Evolutionary conservation across 805 yeast species (phyloP), one percentile per base, ranked within the genome.

Genomic region (Cyberlindnera euphorbiae): DNA sequence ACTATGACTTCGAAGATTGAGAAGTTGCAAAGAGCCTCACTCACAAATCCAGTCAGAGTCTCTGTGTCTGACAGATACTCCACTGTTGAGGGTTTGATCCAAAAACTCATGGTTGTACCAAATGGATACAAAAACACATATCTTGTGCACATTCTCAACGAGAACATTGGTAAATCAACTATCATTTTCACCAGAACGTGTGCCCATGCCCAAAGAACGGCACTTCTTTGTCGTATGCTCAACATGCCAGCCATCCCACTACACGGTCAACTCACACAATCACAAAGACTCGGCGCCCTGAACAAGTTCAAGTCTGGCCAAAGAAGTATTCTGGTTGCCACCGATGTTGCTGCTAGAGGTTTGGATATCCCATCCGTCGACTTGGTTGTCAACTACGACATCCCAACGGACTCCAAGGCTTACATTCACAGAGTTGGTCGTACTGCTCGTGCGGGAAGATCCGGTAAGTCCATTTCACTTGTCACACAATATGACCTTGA

Each of bases 401-500:
- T 83, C 35, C 93, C 94, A 18, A 79, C 86, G 16, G 93, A 83
- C 55, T 83, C 90, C 5, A 85, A 83, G 58, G 85, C 88, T 9
- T 83, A 81, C 52, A 79, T 83, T 47, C 94, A 83, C 58, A 69
- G 95, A 62, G 96, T 89, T 23, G 97, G 97, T 39, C 81, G 97
- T 67, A 88, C 96, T 23, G 96, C 97, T 2, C 80, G 96, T 60
- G 95, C 95, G 1, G 95, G 96, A 14, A 73, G 88, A 49, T 77
- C 90, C 0, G 96, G 96, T 32, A 83, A 81, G 56, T 84, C 96
- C 3, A 70, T 89, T 13, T 82, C 95, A 3, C 65, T 89, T 39
- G 94, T 88, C 22, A 89, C 97, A 0, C 98, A 93, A 60, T 93
- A 93, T 58, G 98, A 93, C 59, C 67, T 93, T 42, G 97, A 89